A percentile compares a stretch with the other conserved stretches of the same genome.
phyloP scores from a whole-genome alignment of 352 stramenopile species.

The Phytophthora pseudosyringae region DNA sequence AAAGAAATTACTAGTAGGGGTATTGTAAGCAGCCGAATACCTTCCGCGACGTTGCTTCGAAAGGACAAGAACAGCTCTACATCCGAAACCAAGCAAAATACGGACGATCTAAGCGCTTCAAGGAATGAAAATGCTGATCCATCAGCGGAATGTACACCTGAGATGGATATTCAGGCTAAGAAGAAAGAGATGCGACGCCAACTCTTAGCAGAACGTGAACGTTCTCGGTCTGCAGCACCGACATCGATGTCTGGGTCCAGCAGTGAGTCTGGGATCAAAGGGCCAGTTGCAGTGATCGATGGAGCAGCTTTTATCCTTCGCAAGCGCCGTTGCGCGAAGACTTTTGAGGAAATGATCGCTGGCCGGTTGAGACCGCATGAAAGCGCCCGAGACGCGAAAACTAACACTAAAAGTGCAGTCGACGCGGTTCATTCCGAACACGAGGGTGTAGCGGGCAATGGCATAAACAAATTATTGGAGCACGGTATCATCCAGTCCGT shows the following conservation, averaged over 20 bases:
- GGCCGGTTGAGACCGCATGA: constrained; percentile 37
- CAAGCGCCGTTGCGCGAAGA: constrained; percentile 76
- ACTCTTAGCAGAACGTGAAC: constrained; percentile 24
- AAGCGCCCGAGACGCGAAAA: background rate
- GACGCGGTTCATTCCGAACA: background rate
- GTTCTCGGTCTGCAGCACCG: constrained; percentile 26
- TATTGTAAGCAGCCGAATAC: constrained; percentile 12
- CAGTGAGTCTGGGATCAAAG: constrained; percentile 19
- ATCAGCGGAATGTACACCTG: constrained; percentile 2
- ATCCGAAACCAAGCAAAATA: background rate
- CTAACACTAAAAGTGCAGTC: constrained; percentile 4
- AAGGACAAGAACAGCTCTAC: constrained; percentile 4
- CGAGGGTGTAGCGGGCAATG: constrained; percentile 14
- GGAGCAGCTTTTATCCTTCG: constrained; percentile 47
- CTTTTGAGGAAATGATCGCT: constrained; percentile 81
- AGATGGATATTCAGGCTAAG: constrained; percentile 24
- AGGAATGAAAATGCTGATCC: constrained; percentile 2
- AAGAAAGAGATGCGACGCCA: constrained; percentile 31
- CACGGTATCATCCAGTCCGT: constrained; percentile 77
- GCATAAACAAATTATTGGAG: constrained; percentile 53
- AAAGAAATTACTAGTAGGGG: constrained; percentile 24
- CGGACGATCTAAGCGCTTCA: constrained; percentile 3
- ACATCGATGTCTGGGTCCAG: constrained; percentile 14
- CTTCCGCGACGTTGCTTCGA: constrained; percentile 30
- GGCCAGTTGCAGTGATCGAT: constrained; percentile 18